A percentile compares a stretch with the other conserved stretches of the same genome.
Conservation (phyloP, 1,284 basidiomycete species). For the Boletus semigastroideus region DNA sequence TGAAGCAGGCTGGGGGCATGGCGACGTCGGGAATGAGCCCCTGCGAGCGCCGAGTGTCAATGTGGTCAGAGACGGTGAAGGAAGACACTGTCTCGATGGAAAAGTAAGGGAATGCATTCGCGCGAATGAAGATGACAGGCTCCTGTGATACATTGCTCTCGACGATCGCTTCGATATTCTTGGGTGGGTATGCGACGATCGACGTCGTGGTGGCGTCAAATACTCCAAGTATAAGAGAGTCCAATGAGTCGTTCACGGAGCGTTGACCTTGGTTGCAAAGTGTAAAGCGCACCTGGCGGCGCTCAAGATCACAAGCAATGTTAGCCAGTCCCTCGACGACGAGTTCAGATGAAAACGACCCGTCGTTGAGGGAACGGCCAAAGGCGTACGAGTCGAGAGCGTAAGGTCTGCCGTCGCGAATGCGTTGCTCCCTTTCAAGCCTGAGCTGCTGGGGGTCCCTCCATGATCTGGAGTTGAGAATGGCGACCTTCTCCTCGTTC, state of each 20-base stretch:
- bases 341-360: conserved; percentile 37
- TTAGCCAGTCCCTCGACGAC: conserved; percentile 28
- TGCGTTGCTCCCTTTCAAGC: conserved; percentile 26
- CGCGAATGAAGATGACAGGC: conserved; percentile 25
- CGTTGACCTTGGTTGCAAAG: conserved; percentile 23
- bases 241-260: background rate
- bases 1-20: conserved; percentile 33
- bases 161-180: conserved; percentile 16
- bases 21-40: conserved; percentile 28
- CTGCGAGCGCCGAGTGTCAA: conserved; percentile 18
- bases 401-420: conserved; percentile 23
- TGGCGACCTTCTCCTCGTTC: conserved; percentile 21
- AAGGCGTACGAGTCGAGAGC: conserved; percentile 32
- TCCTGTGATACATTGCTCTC: conserved; percentile 5
- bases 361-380: conserved; percentile 37
- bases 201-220: background rate
- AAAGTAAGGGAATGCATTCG: conserved; percentile 27
- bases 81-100: background rate
- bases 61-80: rapidly evolving
- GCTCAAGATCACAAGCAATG: conserved; percentile 34
- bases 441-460: conserved; percentile 31
- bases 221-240: background rate
- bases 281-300: conserved; percentile 30
- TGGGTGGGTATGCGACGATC: conserved; percentile 18
- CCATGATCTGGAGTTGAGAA: conserved; percentile 30